Conservation (phyloP, 352 stramenopile genomes). For the Thalassiosira hispida region DNA sequence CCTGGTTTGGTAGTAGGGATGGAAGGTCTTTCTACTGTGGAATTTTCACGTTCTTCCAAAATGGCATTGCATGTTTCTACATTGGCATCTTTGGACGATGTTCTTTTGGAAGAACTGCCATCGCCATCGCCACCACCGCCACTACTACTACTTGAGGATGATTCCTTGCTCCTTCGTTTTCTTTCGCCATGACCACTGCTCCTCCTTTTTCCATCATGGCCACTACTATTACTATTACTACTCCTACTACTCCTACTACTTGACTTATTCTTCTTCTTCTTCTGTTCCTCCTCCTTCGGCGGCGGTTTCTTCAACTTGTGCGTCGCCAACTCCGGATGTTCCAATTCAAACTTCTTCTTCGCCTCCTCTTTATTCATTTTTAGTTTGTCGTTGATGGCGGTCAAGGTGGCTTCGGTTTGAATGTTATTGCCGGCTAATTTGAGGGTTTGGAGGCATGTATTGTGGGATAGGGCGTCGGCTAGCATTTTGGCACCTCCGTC, state of each 20-base stretch:
- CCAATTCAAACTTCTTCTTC: conserved; percentile 10
- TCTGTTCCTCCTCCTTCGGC: not conserved
- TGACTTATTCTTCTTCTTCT: conserved; percentile 18
- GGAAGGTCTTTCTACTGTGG: not conserved
- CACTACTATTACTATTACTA: not conserved
- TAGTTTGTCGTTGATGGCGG: conserved; percentile 10
- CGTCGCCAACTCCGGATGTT: conserved; percentile 16
- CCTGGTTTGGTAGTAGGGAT: not conserved
- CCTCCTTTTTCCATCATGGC: not conserved
- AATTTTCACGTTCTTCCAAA: not conserved
- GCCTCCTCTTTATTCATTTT: conserved; percentile 19
- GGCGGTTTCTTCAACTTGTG: conserved; percentile 23
- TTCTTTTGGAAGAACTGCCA: too few species aligned
- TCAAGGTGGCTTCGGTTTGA: conserved; percentile 11
- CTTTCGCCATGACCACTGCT: not conserved
- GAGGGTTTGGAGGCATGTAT: conserved; percentile 40
- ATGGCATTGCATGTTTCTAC: not conserved
- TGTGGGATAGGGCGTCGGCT: conserved; percentile 43
- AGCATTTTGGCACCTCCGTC: conserved; percentile 35
- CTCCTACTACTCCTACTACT: not conserved
- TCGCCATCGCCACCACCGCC: not conserved
- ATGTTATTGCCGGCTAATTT: conserved; percentile 39
- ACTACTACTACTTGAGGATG: not conserved
- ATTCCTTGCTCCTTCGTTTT: not conserved
- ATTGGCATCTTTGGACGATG: not conserved